These are phyloP conservation scores for Xylaria digitata DNA, from an alignment of 2,329 filamentous ascomycete genomes.

Conservation along the genomic window DNA sequence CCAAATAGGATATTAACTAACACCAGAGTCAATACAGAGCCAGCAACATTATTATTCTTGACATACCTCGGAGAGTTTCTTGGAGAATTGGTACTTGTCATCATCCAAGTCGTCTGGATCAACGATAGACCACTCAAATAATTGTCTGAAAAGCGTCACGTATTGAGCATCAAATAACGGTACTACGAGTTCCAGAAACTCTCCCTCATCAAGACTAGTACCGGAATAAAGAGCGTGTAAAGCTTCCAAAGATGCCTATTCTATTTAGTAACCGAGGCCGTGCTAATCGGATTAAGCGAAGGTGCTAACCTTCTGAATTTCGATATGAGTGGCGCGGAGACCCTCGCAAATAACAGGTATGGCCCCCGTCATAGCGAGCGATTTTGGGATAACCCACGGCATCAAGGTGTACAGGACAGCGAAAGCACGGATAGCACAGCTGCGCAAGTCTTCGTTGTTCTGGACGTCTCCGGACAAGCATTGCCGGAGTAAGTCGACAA, in stretches of 20 bases:
- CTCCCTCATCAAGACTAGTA: constrained; percentile 77
- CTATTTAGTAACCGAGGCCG: constrained; percentile 25
- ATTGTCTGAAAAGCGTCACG: constrained; percentile 75
- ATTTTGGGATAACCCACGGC: constrained; percentile 88
- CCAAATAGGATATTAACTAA: constrained; percentile 85
- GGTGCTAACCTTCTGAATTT: constrained; percentile 75
- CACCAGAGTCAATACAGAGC: constrained; percentile 23
- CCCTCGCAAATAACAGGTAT: constrained; percentile 77
- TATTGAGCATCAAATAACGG: constrained; percentile 81
- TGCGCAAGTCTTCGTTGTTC: constrained; percentile 73
- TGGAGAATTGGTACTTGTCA: constrained; percentile 89
- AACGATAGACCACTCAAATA: constrained; percentile 84
- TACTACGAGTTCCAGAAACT: constrained; percentile 81
- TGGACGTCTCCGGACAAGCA: constrained; percentile 75
- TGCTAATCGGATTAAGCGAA: not conserved
- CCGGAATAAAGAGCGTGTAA: constrained; percentile 85
- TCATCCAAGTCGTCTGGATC: constrained; percentile 88
- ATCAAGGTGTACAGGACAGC: constrained; percentile 82
- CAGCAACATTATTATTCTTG: constrained; percentile 4
- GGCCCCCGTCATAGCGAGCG: constrained; percentile 76
- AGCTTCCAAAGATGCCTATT: constrained; percentile 81
- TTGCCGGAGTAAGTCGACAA: constrained; percentile 77
- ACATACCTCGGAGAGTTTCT: constrained; percentile 90
- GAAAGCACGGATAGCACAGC: constrained; percentile 80
- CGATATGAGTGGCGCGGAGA: constrained; percentile 75